Percentiles rank a stretch among this genome's conserved stretches.
These are phyloP conservation scores for Heracleum sosnowskyi DNA, from an alignment of 129 eudicot species.

Conservation along the genomic window DNA sequence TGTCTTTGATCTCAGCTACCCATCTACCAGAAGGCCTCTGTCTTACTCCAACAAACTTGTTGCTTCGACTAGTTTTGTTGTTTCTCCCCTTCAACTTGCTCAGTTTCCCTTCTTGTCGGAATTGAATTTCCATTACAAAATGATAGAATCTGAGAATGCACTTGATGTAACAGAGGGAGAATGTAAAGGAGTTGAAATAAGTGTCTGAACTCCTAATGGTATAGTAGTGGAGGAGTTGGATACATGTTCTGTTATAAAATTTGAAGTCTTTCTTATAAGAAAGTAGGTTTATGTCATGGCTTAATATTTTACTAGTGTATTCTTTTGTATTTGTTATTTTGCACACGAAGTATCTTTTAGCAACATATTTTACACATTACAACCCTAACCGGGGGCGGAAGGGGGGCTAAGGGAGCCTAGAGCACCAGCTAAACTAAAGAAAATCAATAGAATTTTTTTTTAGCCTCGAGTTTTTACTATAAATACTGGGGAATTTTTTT, in stretches of 20 bases:
- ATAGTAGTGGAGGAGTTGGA: constrained; percentile 20
- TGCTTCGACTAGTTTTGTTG: constrained; percentile 24
- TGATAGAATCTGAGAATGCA: neutral
- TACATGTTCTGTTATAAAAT: constrained; percentile 25
- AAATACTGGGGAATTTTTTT: too few relatives aligned
- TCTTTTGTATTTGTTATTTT: constrained; percentile 35
- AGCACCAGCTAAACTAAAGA: too few relatives aligned
- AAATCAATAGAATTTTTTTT: too few relatives aligned
- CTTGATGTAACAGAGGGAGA: neutral
- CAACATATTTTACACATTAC: constrained; percentile 9
- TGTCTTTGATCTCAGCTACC: constrained; percentile 92
- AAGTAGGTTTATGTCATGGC: constrained; percentile 9
- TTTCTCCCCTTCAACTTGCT: constrained; percentile 47
- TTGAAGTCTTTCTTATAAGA: constrained; percentile 26
- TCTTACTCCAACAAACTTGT: constrained; percentile 76
- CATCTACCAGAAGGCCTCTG: constrained; percentile 92
- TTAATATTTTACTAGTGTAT: constrained; percentile 14
- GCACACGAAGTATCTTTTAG: constrained; percentile 27
- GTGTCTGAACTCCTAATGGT: constrained; percentile 8
- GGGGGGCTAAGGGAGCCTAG: too few relatives aligned
- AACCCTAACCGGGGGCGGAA: too few relatives aligned
- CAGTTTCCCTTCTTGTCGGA: constrained; percentile 17
- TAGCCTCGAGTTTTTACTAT: too few relatives aligned
- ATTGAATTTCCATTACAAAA: constrained; percentile 2
- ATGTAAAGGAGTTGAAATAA: neutral